Percentiles rank a stretch among this genome's conserved stretches.
These are phyloP conservation scores for Coemansia sp. DNA, from an alignment of 192 early-diverging fungal genomes.

Conservation along the genomic window DNA sequence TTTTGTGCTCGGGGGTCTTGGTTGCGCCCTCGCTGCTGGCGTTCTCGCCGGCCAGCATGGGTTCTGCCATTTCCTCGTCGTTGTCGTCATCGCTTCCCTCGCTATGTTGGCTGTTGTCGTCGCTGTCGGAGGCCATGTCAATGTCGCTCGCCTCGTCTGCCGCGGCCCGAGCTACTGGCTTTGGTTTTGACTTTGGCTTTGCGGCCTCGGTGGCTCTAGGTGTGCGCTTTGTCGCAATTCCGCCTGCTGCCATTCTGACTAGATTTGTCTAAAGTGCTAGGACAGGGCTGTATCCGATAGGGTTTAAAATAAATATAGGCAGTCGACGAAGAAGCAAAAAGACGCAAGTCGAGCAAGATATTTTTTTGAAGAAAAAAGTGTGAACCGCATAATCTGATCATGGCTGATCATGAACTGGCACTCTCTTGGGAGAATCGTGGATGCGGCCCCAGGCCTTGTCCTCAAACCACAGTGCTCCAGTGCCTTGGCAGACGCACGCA, in stretches of 20 bases:
- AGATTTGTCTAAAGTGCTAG: conserved; percentile 1
- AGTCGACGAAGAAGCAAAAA: not conserved
- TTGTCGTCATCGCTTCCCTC: conserved; percentile 11
- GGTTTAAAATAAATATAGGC: not conserved
- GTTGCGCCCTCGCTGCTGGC: conserved; percentile 19
- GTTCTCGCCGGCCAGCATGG: conserved; percentile 8
- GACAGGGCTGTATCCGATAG: not conserved
- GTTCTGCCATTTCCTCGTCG: conserved; percentile 16
- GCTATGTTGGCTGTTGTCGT: not conserved
- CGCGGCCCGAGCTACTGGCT: not conserved
- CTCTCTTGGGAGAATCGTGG: not conserved
- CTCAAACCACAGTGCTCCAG: no score
- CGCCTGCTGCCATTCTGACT: conserved; percentile 6
- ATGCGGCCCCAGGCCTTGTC: no score
- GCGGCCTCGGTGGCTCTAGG: not conserved
- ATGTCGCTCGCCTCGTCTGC: conserved; percentile 46
- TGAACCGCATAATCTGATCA: not conserved
- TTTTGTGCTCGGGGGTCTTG: conserved; percentile 10
- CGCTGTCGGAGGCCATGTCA: conserved; percentile 24
- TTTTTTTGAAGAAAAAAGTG: not conserved
- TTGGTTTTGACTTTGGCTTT: not conserved
- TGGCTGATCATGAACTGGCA: not conserved
- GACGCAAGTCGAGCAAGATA: not conserved
- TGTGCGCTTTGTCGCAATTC: conserved; percentile 3
- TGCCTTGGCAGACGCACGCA: no score